phyloP scores from a whole-genome alignment of 2,329 filamentous ascomycete genomes.

The Aureobasidium musti region DNA sequence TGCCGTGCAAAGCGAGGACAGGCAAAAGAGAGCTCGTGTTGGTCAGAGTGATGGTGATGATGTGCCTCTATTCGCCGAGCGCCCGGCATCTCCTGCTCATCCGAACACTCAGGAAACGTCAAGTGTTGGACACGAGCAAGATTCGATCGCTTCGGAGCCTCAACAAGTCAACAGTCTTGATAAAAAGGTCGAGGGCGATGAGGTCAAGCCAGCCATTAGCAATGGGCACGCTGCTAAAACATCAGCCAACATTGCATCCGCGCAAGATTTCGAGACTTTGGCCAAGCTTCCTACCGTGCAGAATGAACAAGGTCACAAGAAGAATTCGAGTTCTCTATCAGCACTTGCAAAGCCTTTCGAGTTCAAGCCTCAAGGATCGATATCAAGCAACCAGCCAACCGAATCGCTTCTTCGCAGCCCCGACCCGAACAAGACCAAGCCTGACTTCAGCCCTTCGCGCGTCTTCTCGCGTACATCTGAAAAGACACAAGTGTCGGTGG shows the following conservation, averaged over 20 bases:
- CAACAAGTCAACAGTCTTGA: background rate
- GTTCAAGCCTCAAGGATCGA: conserved; percentile 28
- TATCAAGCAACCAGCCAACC: conserved; percentile 14
- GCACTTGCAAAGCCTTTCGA: conserved; percentile 71
- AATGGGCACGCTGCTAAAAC: background rate
- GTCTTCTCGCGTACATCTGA: conserved; percentile 30
- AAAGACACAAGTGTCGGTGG: background rate
- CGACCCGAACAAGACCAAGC: conserved; percentile 27
- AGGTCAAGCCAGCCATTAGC: background rate
- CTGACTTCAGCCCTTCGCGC: conserved; percentile 31
- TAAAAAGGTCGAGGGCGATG: background rate
- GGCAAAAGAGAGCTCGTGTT: conserved; percentile 71
- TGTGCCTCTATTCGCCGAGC: conserved; percentile 70
- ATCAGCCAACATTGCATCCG: background rate
- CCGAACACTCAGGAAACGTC: background rate
- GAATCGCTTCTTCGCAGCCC: conserved; percentile 16
- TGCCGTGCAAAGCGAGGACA: conserved; percentile 63
- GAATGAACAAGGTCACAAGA: conserved; percentile 26
- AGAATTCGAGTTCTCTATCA: conserved; percentile 59
- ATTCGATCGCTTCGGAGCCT: background rate
- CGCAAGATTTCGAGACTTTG: conserved; percentile 4
- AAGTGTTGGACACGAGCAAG: background rate
- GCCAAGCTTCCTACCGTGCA: background rate
- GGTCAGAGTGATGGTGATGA: conserved; percentile 68
- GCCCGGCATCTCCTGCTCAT: conserved; percentile 32